Conservation (phyloP, 352 stramenopile genomes). For the Phytophthora idaei region DNA sequence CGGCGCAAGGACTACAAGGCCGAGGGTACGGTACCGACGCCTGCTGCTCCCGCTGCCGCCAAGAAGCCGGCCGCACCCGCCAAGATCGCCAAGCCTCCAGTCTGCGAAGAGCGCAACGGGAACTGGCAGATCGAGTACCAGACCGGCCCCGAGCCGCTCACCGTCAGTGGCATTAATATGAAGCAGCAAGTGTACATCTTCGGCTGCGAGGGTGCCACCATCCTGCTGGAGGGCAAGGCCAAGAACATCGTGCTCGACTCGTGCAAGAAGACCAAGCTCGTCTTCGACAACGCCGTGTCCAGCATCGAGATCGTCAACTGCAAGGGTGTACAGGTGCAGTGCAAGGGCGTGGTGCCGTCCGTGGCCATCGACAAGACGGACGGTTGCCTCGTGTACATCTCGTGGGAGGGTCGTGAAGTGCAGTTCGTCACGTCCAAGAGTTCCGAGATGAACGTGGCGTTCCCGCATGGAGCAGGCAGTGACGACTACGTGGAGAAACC, state of each 20-base stretch:
- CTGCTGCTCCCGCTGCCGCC: conserved; percentile 22
- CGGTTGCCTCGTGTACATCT: conserved; percentile 96
- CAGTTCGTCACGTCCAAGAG: conserved; percentile 97
- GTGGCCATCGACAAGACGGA: conserved; percentile 99
- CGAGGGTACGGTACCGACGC: conserved; percentile 34
- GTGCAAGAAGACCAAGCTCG: conserved; percentile 95
- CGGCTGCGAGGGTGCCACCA: conserved; percentile 93
- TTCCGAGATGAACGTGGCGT: conserved; percentile 97
- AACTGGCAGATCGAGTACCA: conserved; percentile 99
- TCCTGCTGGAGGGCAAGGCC: conserved; percentile 97
- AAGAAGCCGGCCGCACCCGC: conserved; percentile 42
- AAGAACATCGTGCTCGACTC: conserved; percentile 97
- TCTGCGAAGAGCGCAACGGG: conserved; percentile 91
- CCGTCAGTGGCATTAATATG: conserved; percentile 90
- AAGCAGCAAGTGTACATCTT: conserved; percentile 98
- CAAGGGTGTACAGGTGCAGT: conserved; percentile 96
- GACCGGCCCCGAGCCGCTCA: conserved; percentile 80
- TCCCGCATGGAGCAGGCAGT: conserved; percentile 80
- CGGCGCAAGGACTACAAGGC: conserved; percentile 95
- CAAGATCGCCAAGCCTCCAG: conserved; percentile 53
- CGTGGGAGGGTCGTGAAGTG: conserved; percentile 88
- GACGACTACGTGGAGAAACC: conserved; percentile 95
- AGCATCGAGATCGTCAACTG: conserved; percentile 98
- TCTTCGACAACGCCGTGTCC: conserved; percentile 97
- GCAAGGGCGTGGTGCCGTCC: conserved; percentile 92